A percentile compares a stretch with the other conserved stretches of the same genome.
phyloP scores from a whole-genome alignment of 2,329 filamentous ascomycete genomes.

The Purpureocillium lavendulum region DNA sequence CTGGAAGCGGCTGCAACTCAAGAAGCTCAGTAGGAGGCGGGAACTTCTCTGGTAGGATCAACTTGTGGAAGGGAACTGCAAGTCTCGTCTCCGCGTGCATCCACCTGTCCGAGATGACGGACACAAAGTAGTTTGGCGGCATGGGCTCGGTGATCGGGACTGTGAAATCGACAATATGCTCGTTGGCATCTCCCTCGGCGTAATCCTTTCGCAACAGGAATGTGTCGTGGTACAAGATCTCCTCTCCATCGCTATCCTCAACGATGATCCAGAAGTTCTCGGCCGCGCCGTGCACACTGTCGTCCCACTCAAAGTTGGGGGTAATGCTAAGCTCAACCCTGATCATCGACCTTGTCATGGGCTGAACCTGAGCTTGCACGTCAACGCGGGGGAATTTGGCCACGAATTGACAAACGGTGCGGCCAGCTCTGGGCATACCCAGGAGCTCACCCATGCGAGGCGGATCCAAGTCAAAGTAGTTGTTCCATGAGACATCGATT shows the following conservation, averaged over 20 bases:
- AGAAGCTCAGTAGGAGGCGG: conserved; percentile 87
- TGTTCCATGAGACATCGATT: conserved; percentile 88
- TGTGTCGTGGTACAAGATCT: conserved; percentile 89
- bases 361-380: conserved; percentile 87
- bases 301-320: conserved; percentile 95
- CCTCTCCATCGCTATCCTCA: conserved; percentile 94
- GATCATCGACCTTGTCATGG: conserved; percentile 88
- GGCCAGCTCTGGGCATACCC: conserved; percentile 81
- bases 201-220: conserved; percentile 90
- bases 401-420: conserved; percentile 76
- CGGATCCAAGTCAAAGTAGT: conserved; percentile 92
- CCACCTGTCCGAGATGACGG: conserved; percentile 90
- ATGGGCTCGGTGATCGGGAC: conserved; percentile 95
- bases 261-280: conserved; percentile 97
- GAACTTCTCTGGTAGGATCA: conserved; percentile 91
- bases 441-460: conserved; percentile 93
- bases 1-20: conserved; percentile 83
- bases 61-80: conserved; percentile 88
- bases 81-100: conserved; percentile 96
- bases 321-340: conserved; percentile 84
- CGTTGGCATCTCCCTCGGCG: conserved; percentile 74
- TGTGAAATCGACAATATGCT: conserved; percentile 93
- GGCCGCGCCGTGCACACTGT: conserved; percentile 73
- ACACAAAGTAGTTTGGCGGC: conserved; percentile 98
- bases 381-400: conserved; percentile 90